These are phyloP conservation scores for Fragilariopsis cylindrus DNA, from an alignment of 108 stramenopile genomes.

Conservation along the genomic window DNA sequence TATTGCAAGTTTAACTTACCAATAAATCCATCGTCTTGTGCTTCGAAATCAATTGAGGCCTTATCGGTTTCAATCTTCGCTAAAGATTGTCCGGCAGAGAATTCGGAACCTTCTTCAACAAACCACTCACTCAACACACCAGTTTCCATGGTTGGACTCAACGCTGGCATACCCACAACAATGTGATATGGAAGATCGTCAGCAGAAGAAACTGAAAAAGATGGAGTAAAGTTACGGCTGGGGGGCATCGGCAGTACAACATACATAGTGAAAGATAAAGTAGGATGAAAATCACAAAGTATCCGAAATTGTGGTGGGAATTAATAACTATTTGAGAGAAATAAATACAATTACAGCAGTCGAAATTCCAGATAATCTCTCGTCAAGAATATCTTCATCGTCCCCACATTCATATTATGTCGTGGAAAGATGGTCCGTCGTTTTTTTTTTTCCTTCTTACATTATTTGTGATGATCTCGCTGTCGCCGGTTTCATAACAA, in stretches of 20 bases:
- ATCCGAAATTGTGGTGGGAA: background rate
- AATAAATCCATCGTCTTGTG: conserved; percentile 91
- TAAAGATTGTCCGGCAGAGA: conserved; percentile 90
- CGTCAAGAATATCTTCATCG: too few species aligned
- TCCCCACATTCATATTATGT: too few species aligned
- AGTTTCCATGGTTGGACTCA: conserved; percentile 93
- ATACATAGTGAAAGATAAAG: background rate
- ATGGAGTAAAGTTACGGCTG: conserved; percentile 32
- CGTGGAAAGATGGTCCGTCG: too few species aligned
- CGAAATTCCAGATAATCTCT: too few species aligned
- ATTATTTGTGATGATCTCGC: too few species aligned
- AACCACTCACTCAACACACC: conserved; percentile 92
- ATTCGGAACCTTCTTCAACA: conserved; percentile 78
- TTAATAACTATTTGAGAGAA: background rate
- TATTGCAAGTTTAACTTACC: background rate
- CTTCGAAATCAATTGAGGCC: conserved; percentile 96
- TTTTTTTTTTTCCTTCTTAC: too few species aligned
- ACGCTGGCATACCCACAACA: conserved; percentile 93
- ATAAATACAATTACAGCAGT: too few species aligned
- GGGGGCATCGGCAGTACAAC: background rate
- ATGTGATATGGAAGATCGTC: conserved; percentile 77
- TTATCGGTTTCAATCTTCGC: conserved; percentile 99
- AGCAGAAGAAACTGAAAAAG: background rate
- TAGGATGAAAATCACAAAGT: background rate
- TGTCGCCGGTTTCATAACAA: background rate